These are phyloP conservation scores for Puccinia triticina DNA, from an alignment of 1,284 basidiomycete genomes.

Conservation along the genomic window DNA sequence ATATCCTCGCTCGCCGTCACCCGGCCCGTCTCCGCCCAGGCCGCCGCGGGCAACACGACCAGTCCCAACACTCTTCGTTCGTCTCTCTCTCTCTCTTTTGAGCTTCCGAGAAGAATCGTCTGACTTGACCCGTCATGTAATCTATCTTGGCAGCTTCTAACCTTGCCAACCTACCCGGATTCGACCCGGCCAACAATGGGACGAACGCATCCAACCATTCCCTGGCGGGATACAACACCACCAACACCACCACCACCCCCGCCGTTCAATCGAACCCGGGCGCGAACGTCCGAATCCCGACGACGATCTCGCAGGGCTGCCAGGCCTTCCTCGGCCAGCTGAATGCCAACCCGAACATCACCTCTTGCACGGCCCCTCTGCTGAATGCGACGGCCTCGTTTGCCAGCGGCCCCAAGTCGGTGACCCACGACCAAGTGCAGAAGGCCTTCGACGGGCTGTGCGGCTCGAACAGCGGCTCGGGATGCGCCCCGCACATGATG, in stretches of 20 bases:
- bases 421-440: slow-evolving; percentile 44
- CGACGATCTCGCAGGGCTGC: slow-evolving; percentile 30
- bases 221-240: not conserved
- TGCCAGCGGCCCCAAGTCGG: slow-evolving; percentile 27
- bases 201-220: not conserved
- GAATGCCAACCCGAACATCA: slow-evolving; percentile 43
- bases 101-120: not conserved
- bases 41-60: not conserved
- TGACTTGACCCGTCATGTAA: not conserved
- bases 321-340: slow-evolving; percentile 36
- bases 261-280: slow-evolving; percentile 17
- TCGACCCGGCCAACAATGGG: not conserved
- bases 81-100: not conserved
- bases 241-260: not conserved
- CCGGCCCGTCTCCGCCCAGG: not conserved
- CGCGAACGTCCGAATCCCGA: slow-evolving; percentile 38
- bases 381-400: slow-evolving; percentile 46
- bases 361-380: slow-evolving; percentile 34
- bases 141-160: not conserved
- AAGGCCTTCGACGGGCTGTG: slow-evolving; percentile 38
- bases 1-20: not conserved
- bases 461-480: slow-evolving; percentile 21
- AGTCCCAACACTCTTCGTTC: not conserved
- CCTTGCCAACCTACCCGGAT: slow-evolving; percentile 4
- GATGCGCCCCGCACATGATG: slow-evolving; percentile 31